Conservation (phyloP, 2,329 filamentous ascomycete species). For the Pezicula rhizophila region DNA sequence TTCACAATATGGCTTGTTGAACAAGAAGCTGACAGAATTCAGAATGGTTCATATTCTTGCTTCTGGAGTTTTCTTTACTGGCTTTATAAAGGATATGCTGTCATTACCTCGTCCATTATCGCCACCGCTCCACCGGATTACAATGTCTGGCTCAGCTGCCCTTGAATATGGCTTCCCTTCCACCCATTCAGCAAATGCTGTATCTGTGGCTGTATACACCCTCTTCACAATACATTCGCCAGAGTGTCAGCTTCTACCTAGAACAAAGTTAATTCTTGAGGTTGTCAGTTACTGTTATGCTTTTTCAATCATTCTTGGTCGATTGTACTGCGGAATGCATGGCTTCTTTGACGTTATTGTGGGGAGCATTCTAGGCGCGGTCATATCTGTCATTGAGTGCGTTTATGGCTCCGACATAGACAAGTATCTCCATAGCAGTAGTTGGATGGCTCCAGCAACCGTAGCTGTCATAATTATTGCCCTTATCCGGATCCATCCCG, state of each 20-base stretch:
- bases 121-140: constrained; percentile 87
- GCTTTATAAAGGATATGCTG: constrained; percentile 89
- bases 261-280: constrained; percentile 59
- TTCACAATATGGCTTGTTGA: constrained; percentile 1
- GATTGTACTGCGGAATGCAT: constrained; percentile 98
- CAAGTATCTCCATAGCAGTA: constrained; percentile 59
- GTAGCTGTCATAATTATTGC: constrained; percentile 62
- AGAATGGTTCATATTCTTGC: constrained; percentile 72
- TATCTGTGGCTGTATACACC: constrained; percentile 84
- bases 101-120: constrained; percentile 89
- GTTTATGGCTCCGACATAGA: constrained; percentile 60
- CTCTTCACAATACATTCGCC: constrained; percentile 64
- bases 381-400: constrained; percentile 54
- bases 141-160: constrained; percentile 92
- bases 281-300: constrained; percentile 76
- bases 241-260: constrained; percentile 53
- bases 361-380: constrained; percentile 70
- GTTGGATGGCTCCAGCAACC: constrained; percentile 57
- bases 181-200: constrained; percentile 93
- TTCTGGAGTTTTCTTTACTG: constrained; percentile 77
- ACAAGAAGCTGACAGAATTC: constrained; percentile 15
- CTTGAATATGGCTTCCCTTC: constrained; percentile 97
- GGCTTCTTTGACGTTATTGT: constrained; percentile 87
- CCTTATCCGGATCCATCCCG: constrained; percentile 83
- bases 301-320: constrained; percentile 80